A percentile compares a stretch with the other conserved stretches of the same genome.
phyloP scores from a whole-genome alignment of 2,329 filamentous ascomycete genomes.

The Raffaelea arxii region DNA sequence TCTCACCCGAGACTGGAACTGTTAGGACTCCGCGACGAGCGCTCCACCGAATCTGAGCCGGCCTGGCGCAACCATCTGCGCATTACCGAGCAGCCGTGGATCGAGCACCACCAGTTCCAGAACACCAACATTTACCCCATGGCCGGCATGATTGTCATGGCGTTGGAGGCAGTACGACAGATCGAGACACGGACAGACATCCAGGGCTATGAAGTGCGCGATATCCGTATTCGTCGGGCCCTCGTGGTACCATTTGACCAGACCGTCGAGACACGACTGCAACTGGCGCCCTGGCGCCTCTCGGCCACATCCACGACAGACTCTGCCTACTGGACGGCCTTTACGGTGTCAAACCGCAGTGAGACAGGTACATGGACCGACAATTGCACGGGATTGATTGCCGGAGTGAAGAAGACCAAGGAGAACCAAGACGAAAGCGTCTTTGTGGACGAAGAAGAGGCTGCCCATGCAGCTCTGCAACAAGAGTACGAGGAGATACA shows the following conservation, averaged over 20 bases:
- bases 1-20: conserved; percentile 25
- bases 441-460: not conserved
- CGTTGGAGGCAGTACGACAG: conserved; percentile 23
- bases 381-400: not conserved
- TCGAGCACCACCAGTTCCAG: conserved; percentile 18
- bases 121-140: conserved; percentile 23
- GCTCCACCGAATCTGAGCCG: conserved; percentile 12
- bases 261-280: not conserved
- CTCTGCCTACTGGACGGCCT: not conserved
- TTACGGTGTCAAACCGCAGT: not conserved
- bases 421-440: not conserved
- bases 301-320: not conserved
- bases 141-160: conserved; percentile 26
- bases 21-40: conserved; percentile 17
- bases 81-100: conserved; percentile 21
- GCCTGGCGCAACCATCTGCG: conserved; percentile 16
- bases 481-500: not conserved
- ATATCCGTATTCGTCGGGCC: not conserved
- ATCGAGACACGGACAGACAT: not conserved
- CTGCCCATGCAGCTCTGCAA: not conserved
- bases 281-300: not conserved
- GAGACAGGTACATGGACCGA: not conserved
- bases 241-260: not conserved
- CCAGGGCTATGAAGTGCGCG: not conserved
- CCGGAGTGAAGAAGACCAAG: not conserved